These are phyloP conservation scores for Rutstroemia sydowiana DNA, from an alignment of 2,329 filamentous ascomycete species.

Conservation along the genomic window DNA sequence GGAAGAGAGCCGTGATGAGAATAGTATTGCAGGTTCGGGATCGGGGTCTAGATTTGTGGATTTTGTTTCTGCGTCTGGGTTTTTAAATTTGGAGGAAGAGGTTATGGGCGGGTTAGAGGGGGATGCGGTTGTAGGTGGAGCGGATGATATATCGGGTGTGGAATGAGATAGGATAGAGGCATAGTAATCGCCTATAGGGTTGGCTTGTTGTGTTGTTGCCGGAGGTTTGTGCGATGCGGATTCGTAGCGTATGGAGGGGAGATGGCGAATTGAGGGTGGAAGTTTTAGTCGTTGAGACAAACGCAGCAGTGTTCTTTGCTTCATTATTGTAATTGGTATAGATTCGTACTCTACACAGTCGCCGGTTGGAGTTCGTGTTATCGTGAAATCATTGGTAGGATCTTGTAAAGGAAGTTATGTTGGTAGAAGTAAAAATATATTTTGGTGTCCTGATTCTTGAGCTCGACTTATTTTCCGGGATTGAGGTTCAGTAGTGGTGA, in stretches of 20 bases:
- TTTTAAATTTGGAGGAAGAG: conserved; percentile 11
- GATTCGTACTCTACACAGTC: not conserved
- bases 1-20: conserved; percentile 71
- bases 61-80: not conserved
- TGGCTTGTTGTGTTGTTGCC: conserved; percentile 24
- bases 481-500: not conserved
- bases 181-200: conserved; percentile 52
- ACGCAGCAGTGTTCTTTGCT: conserved; percentile 23
- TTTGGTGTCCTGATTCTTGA: not conserved
- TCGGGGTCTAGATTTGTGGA: conserved; percentile 6
- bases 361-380: conserved; percentile 9
- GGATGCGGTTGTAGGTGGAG: conserved; percentile 18
- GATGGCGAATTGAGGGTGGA: conserved; percentile 9
- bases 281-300: conserved; percentile 17
- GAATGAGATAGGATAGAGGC: conserved; percentile 46
- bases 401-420: not conserved
- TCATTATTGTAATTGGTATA: conserved; percentile 15
- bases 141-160: conserved; percentile 19
- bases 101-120: conserved; percentile 18
- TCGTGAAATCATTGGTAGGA: conserved; percentile 19
- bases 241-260: conserved; percentile 9
- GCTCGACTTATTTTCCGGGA: conserved; percentile 1
- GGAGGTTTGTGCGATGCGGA: conserved; percentile 11
- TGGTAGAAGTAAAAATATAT: not conserved
- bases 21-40: conserved; percentile 59